Conservation (phyloP, 495 filamentous ascomycete genomes). For the Glonium stellatum region DNA sequence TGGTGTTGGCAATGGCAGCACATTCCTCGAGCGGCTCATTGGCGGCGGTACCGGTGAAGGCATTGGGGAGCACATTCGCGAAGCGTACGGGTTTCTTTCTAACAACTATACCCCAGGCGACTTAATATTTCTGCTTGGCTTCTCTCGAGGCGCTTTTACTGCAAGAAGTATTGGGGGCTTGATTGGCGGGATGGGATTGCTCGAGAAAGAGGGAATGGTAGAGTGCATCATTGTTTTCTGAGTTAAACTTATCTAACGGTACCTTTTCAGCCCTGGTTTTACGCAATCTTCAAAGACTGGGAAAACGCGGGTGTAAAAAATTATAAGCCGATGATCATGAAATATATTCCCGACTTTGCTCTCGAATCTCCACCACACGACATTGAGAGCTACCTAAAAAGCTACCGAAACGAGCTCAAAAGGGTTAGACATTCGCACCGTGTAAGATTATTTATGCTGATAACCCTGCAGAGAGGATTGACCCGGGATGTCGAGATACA, state of each 20-base stretch:
- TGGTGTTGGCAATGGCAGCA: constrained; percentile 24
- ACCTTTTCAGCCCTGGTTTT: constrained; percentile 15
- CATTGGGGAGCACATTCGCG: constrained; percentile 12
- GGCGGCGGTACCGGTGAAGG: constrained; percentile 16
- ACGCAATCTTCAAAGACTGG: constrained; percentile 31
- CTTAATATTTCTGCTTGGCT: constrained; percentile 11
- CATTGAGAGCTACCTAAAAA: background rate
- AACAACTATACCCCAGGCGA: constrained; percentile 11
- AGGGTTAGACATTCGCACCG: background rate
- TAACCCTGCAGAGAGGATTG: background rate
- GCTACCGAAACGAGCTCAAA: constrained; percentile 3
- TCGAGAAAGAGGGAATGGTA: constrained; percentile 13
- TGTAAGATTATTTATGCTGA: background rate
- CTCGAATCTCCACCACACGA: constrained; percentile 2
- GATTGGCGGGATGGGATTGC: constrained; percentile 12
- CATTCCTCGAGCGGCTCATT: constrained; percentile 6
- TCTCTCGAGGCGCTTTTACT: constrained; percentile 15
- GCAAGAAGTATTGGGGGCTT: constrained; percentile 11
- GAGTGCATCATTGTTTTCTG: background rate
- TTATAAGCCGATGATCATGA: constrained; percentile 21
- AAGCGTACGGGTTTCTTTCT: constrained; percentile 14
- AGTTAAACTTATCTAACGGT: background rate
- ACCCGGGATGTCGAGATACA: constrained; percentile 12
- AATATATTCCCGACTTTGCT: constrained; percentile 7
- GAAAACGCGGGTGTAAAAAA: constrained; percentile 21